These are phyloP conservation scores for Wickerhamomyces sp. DNA, from an alignment of 1,139 yeast species.

Conservation along the genomic window DNA sequence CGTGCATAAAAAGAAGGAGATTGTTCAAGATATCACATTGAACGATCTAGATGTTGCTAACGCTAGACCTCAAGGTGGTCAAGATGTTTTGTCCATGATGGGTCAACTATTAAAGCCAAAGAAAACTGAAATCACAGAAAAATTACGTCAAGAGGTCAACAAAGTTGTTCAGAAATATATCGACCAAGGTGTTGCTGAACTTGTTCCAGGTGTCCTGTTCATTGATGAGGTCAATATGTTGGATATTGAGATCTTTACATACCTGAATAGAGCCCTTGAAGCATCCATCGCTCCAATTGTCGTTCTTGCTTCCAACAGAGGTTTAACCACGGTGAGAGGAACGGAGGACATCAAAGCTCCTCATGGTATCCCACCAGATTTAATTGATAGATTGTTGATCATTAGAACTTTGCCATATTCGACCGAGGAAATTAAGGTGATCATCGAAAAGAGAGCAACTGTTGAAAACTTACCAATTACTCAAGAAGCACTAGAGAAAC, in stretches of 20 bases:
- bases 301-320: slow-evolving; percentile 92
- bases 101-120: slow-evolving; percentile 94
- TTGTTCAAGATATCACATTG: slow-evolving; percentile 93
- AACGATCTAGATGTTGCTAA: slow-evolving; percentile 96
- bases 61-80: slow-evolving; percentile 98
- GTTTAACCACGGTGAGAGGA: slow-evolving; percentile 86
- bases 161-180: slow-evolving; percentile 94
- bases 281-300: slow-evolving; percentile 91
- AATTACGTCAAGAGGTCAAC: slow-evolving; percentile 87
- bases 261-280: slow-evolving; percentile 89
- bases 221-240: slow-evolving; percentile 98
- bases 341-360: slow-evolving; percentile 87
- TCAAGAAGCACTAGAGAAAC: slow-evolving; percentile 62
- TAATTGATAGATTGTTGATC: slow-evolving; percentile 84
- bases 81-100: slow-evolving; percentile 97
- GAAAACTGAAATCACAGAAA: slow-evolving; percentile 98
- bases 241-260: slow-evolving; percentile 93
- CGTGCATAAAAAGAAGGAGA: slow-evolving; percentile 96
- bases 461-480: slow-evolving; percentile 66
- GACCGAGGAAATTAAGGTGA: slow-evolving; percentile 75
- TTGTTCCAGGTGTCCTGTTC: slow-evolving; percentile 95
- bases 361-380: slow-evolving; percentile 95
- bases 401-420: slow-evolving; percentile 87
- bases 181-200: slow-evolving; percentile 97
- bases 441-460: slow-evolving; percentile 73